These are phyloP conservation scores for Fusarium luffae DNA, from an alignment of 2,329 filamentous ascomycete genomes.

Conservation along the genomic window DNA sequence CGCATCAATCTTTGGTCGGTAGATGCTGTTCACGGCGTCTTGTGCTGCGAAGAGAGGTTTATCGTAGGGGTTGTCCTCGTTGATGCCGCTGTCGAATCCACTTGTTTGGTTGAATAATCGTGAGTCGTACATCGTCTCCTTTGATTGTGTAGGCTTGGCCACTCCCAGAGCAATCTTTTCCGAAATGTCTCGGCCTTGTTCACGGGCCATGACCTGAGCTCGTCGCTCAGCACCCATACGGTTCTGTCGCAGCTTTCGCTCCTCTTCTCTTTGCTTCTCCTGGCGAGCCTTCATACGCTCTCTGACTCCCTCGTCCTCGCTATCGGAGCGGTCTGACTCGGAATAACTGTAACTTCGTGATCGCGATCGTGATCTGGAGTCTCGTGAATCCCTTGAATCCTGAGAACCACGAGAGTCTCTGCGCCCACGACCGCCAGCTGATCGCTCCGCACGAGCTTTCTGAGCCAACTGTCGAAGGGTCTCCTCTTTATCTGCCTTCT, in stretches of 20 bases:
- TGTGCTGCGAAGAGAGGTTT: slow-evolving; percentile 97
- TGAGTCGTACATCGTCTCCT: slow-evolving; percentile 97
- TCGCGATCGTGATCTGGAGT: slow-evolving; percentile 55
- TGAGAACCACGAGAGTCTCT: slow-evolving; percentile 52
- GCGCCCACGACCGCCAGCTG: slow-evolving; percentile 61
- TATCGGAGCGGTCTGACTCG: slow-evolving; percentile 60
- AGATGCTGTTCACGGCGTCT: slow-evolving; percentile 94
- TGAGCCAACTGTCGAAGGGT: slow-evolving; percentile 88
- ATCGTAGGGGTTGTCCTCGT: slow-evolving; percentile 97
- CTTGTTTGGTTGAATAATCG: slow-evolving; percentile 93
- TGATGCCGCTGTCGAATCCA: slow-evolving; percentile 91
- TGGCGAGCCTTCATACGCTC: slow-evolving; percentile 81
- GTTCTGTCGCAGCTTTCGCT: slow-evolving; percentile 90
- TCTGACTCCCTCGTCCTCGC: slow-evolving; percentile 76
- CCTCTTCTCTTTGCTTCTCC: slow-evolving; percentile 83
- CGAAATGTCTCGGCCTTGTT: slow-evolving; percentile 96
- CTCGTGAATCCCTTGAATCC: slow-evolving; percentile 54
- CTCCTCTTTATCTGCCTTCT: slow-evolving; percentile 94
- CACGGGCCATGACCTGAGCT: slow-evolving; percentile 90
- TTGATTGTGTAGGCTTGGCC: slow-evolving; percentile 91
- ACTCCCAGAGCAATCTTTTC: slow-evolving; percentile 96
- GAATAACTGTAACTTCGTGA: slow-evolving; percentile 64
- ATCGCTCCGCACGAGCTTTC: slow-evolving; percentile 87
- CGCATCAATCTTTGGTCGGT: slow-evolving; percentile 80
- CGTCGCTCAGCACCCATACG: slow-evolving; percentile 95